Evolutionary conservation across 345 rosid genomes (phyloP).

Genomic region (Psidium friedrichsthalianum): DNA sequence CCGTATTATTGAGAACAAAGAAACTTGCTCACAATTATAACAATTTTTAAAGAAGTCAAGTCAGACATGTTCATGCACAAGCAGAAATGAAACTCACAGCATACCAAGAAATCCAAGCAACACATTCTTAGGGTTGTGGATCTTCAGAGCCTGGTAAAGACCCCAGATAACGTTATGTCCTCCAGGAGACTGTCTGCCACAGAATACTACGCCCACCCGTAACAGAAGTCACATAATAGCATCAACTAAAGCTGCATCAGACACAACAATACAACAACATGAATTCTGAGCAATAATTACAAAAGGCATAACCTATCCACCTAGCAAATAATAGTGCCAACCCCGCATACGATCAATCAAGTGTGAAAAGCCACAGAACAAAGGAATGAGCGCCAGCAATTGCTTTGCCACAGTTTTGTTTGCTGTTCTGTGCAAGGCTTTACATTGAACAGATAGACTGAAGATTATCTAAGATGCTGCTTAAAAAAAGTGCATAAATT

Average conservation of each 20-base stretch:
- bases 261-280: fast-evolving
- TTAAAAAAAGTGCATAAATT: background rate
- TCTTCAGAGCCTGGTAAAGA: slow-evolving; percentile 66
- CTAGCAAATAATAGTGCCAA: background rate
- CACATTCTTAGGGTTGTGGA: slow-evolving; percentile 60
- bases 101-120: slow-evolving; percentile 88
- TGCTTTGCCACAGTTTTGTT: background rate
- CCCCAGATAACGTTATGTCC: slow-evolving; percentile 99
- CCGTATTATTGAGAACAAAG: background rate
- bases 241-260: background rate
- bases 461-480: background rate
- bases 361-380: background rate
- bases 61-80: background rate
- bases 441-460: background rate
- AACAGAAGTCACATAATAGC: background rate
- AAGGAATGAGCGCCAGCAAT: background rate
- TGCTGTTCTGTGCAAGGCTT: background rate
- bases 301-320: background rate
- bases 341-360: background rate
- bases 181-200: slow-evolving; percentile 98
- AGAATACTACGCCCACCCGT: slow-evolving; percentile 86
- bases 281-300: background rate
- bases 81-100: background rate
- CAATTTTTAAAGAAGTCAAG: background rate
- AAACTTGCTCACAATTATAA: background rate